Evolutionary conservation across 495 filamentous ascomycete genomes (phyloP), one percentile per base, ranked within the genome.

Genomic region (Oleoguttula mirabilis): DNA sequence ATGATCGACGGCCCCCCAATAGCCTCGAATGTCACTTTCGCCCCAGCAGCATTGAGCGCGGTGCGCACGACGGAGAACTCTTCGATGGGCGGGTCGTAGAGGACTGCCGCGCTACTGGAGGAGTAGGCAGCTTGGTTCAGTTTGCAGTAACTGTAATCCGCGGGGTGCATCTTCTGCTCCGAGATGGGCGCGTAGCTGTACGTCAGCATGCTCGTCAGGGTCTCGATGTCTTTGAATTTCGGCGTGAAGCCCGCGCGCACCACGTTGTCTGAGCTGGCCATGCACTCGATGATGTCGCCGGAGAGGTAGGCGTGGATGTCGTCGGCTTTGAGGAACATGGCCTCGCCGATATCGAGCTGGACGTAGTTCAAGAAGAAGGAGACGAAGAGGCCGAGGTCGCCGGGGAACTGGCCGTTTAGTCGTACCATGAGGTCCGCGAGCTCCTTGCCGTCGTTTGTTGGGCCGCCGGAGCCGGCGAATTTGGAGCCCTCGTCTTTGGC

Each of bases 201-300:
- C 0, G 90, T 96, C 41, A 98, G 67, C 82, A 94, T 93, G 47
- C 70, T 67, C 25, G 88, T 82, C n/a, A 98, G 71, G 2, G 84
- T 95, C 34, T 77, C 69, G 33, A 94, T 85, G 52, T 98, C 90
- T 67, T 95, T 94, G 72, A 88, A 96, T 62, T 98, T 98, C 8
- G 90, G 90, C 0, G 90, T 98, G 59, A 98, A 88, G 15, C 90
- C 90, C 1, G 90, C 90, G 23, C 90, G 88, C 16, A 98, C 88
- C 5, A 98, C 90, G 49, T 98, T 98, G 66, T 98, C 90, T 24
- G 84, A 92, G 16, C 84, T 81, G 1, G 90, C 90, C 90, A 98
- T 98, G 69, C 90, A 96, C 64, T 98, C 90, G 52, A 98, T 86
- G 53, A 98, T 94, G 45, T 98, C 90, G 32, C 90, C 90, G 19